These are phyloP conservation scores for Boletellus ananiceps DNA, from an alignment of 768 basidiomycete species.

Conservation along the genomic window DNA sequence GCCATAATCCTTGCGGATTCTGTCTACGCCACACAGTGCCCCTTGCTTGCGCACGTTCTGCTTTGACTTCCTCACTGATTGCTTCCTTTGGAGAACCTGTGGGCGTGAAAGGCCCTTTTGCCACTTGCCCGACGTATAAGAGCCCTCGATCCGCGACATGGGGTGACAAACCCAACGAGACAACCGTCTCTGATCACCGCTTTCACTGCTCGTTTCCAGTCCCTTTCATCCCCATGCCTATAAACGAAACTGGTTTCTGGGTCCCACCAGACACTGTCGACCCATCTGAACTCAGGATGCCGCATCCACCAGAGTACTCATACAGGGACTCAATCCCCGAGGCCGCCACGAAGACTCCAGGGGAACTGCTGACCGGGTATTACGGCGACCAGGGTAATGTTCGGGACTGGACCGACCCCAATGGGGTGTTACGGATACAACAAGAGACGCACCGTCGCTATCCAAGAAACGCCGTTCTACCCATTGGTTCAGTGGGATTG, in stretches of 20 bases:
- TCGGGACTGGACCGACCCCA: background rate
- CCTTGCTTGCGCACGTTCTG: background rate
- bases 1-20: background rate
- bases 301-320: background rate
- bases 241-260: background rate
- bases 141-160: background rate
- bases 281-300: conserved; percentile 1
- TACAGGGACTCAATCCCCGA: background rate
- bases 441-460: background rate
- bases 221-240: conserved; percentile 1
- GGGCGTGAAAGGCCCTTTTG: conserved; percentile 1
- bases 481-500: background rate
- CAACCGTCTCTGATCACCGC: background rate
- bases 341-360: background rate
- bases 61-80: conserved; percentile 4
- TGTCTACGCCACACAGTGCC: too few species aligned
- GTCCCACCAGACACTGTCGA: background rate
- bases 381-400: background rate
- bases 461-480: background rate
- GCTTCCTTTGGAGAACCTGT: background rate
- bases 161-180: background rate
- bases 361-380: background rate
- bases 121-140: conserved; percentile 1
- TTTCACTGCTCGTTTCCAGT: background rate
- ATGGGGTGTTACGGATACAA: background rate